These are phyloP conservation scores for Diplosphaera chodatii DNA, from an alignment of 139 green algal species.

Conservation along the genomic window DNA sequence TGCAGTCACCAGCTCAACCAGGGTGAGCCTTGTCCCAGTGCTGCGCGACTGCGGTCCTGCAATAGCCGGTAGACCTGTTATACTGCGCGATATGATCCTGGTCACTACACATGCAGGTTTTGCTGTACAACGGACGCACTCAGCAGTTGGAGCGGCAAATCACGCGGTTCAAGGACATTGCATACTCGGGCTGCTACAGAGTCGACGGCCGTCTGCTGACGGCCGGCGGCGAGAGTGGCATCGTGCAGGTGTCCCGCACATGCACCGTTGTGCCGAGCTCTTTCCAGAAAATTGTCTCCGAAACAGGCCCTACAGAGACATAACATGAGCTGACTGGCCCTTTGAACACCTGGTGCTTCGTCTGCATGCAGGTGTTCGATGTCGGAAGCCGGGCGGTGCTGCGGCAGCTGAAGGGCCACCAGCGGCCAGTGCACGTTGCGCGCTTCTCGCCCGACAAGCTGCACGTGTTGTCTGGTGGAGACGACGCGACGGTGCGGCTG, in stretches of 20 bases:
- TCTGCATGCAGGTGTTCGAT: constrained; percentile 87
- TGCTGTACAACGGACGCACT: constrained; percentile 49
- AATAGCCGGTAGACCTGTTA: not conserved
- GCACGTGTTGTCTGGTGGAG: constrained; percentile 77
- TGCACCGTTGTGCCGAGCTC: no score
- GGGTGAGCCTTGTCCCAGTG: constrained; percentile 35
- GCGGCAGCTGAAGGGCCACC: constrained; percentile 82
- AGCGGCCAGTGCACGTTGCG: constrained; percentile 56
- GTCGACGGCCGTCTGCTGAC: constrained; percentile 76
- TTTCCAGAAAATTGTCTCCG: no score
- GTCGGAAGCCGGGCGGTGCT: constrained; percentile 63
- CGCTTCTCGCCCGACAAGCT: constrained; percentile 55
- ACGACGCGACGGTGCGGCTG: constrained; percentile 80
- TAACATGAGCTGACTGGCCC: not conserved
- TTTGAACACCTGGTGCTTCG: not conserved
- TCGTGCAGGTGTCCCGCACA: constrained; percentile 90
- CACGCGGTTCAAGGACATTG: constrained; percentile 81
- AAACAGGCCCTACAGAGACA: not conserved
- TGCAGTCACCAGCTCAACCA: constrained; percentile 74
- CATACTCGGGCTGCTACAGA: constrained; percentile 76
- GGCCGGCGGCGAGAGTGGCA: constrained; percentile 74
- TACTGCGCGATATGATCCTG: no score
- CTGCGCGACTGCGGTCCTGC: not conserved
- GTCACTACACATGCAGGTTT: not conserved
- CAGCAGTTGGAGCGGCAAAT: constrained; percentile 48